Evolutionary conservation across 2,329 filamentous ascomycete species (phyloP), one percentile per base, ranked within the genome.

Genomic region (Plectosphaerella sp.): DNA sequence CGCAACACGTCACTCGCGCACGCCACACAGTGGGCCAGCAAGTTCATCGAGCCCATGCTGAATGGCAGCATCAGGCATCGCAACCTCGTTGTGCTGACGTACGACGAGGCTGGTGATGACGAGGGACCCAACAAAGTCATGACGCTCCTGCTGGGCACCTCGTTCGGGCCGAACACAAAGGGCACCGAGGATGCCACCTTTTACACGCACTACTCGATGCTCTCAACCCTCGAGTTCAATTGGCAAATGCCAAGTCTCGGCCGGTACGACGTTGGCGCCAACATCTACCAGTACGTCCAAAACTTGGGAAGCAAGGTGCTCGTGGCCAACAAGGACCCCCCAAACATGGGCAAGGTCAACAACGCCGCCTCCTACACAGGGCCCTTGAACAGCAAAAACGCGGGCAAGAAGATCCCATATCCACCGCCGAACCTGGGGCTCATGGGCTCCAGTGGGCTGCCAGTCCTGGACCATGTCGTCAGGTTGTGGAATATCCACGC

Each of bases 51-150:
- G 52, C 79, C 80, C 3, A 72, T 84, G 9, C 67, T 84, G 10
- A 62, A 66, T 20, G 63, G 67, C 14, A 69, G 75, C 43, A 81
- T 83, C 65, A 77, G 76, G 71, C 65, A 66, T 48, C 68, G 71
- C 47, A 84, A 80, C 0, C 71, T 84, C 6, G 72, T 84, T 42
- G 70, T 82, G 8, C 68, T 84, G 42, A 83, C 79, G 3, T 84
- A 80, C 54, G 81, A 84, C 59, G 81, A 84, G 61, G 77, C 74
- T 56, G 75, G 79, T 54, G 75, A 73, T 11, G 79, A 81, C 64
- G 65, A 64, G 3, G 61, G 72, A 51, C 75, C 74, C 45, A 84
- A 84, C 66, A 72, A 72, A 49, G 76, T 84, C 45, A 75, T 75
- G 36, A 74, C 72, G 28, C 70, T 84, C 33, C 69, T 84, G 2